Base-by-base conservation (phyloP, 192 early-diverging fungal genomes). In the Backusella morwellensis region DNA sequence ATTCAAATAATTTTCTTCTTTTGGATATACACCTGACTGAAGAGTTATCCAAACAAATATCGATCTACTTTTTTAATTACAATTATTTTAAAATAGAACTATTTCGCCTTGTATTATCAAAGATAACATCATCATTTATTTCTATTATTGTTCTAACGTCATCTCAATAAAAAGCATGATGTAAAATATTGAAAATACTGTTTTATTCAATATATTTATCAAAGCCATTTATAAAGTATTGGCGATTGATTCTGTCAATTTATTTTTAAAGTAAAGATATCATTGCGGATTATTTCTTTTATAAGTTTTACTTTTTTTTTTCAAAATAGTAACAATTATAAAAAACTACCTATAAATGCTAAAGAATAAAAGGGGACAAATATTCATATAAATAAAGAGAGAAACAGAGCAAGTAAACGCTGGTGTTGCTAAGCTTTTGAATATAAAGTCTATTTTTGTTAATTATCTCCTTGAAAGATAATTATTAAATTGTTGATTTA, bases 401-500 rank as follows among this genome's bases (percentile, higher is more conserved):
- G 1, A 32, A 32, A 3, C 32, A 32, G 19, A 50, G 15, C 19
- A n/a, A n/a, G 4, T 6, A 1, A 44, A 4, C 7, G 19, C 6
- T 50, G 47, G 47, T 50, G 19, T 50, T 50, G 19, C 47, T 50
- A 50, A 50, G 47, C 47, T 50, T 50, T 50, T 50, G 47, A n/a
- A 50, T 63, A 63, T 26, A 63, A 63, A 29, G 23, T 63, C 56
- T 29, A 29, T 63, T 63, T 59, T 63, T 63, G 23, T 26, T 23
- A 63, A 63, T 26, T 50, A 50, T 19, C 47, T 50, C 47, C 47
- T 50, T 50, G 47, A 19, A 50, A 50, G 47, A 29, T 59, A 63
- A 29, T 63, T 63, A 63, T 63, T 63, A 63, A 59, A 59, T 23
- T 59, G 54, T 59, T 59, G 54, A 63, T 63, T 63, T 63, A 63